These are phyloP conservation scores for Agaricales sp. DNA, from an alignment of 1,284 basidiomycete genomes.

Conservation along the genomic window DNA sequence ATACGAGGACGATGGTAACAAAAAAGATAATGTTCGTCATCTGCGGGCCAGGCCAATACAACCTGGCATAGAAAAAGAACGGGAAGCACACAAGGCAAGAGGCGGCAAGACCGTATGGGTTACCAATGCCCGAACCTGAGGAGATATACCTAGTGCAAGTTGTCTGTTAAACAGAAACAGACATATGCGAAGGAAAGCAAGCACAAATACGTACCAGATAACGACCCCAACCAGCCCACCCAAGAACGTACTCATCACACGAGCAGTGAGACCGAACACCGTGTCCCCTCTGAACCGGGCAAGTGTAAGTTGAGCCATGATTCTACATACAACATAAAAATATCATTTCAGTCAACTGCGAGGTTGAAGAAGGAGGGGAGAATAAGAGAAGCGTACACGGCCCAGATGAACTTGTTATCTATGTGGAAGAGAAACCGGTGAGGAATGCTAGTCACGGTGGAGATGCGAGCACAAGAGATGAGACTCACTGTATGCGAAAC, in stretches of 20 bases:
- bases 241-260: slow-evolving; percentile 58
- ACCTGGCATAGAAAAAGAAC: slow-evolving; percentile 52
- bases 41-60: slow-evolving; percentile 69
- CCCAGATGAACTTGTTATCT: slow-evolving; percentile 51
- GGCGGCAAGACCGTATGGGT: slow-evolving; percentile 65
- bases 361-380: neutral
- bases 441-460: slow-evolving; percentile 1
- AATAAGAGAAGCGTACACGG: slow-evolving; percentile 26
- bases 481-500: slow-evolving; percentile 48
- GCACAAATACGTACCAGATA: slow-evolving; percentile 47
- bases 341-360: no score
- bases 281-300: slow-evolving; percentile 72
- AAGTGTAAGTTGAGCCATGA: slow-evolving; percentile 65
- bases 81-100: slow-evolving; percentile 65
- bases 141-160: slow-evolving; percentile 63
- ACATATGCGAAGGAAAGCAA: slow-evolving; percentile 8
- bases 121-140: slow-evolving; percentile 53
- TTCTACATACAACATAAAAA: slow-evolving; percentile 32
- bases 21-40: slow-evolving; percentile 69
- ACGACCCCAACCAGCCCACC: slow-evolving; percentile 61
- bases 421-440: no score
- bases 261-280: slow-evolving; percentile 52
- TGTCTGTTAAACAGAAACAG: neutral
- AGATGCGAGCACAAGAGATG: neutral
- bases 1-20: slow-evolving; percentile 58